Conservation (phyloP, 345 rosid species). For the Erucastrum elatum region DNA sequence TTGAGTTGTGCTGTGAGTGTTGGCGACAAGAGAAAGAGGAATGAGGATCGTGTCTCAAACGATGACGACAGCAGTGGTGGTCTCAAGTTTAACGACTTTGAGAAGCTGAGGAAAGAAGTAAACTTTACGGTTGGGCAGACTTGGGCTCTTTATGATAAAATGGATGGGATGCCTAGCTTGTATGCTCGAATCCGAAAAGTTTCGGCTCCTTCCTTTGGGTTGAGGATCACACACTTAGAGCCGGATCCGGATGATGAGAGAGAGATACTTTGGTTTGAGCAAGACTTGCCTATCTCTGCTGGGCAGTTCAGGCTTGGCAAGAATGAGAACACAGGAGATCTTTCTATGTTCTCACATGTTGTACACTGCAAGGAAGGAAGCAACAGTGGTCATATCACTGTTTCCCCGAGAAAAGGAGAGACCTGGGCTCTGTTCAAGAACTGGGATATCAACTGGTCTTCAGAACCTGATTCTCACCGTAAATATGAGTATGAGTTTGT, state of each 20-base stretch:
- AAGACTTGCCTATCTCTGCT: conserved; percentile 7
- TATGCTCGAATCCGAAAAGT: conserved; percentile 60
- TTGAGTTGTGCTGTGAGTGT: background rate
- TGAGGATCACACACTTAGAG: conserved; percentile 66
- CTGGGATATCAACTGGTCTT: conserved; percentile 42
- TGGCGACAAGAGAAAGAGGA: conserved; percentile 28
- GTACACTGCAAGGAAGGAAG: conserved; percentile 5
- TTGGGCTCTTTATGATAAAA: conserved; percentile 66
- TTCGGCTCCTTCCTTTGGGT: conserved; percentile 41
- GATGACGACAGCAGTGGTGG: background rate
- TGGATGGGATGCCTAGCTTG: conserved; percentile 64
- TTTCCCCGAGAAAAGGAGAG: background rate
- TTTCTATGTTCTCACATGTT: background rate
- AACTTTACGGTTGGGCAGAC: conserved; percentile 59
- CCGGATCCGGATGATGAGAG: conserved; percentile 38
- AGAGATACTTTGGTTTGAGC: background rate
- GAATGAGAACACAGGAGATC: background rate
- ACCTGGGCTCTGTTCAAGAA: background rate
- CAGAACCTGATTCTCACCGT: conserved; percentile 35
- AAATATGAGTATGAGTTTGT: conserved; percentile 64
- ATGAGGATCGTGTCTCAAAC: background rate
- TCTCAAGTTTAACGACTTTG: conserved; percentile 47
- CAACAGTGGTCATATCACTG: background rate
- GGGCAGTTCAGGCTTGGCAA: conserved; percentile 1
- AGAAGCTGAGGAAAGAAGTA: conserved; percentile 41